Evolutionary conservation across 1,284 basidiomycete species (phyloP).

Genomic region (Ceraceosorus bombacis): DNA sequence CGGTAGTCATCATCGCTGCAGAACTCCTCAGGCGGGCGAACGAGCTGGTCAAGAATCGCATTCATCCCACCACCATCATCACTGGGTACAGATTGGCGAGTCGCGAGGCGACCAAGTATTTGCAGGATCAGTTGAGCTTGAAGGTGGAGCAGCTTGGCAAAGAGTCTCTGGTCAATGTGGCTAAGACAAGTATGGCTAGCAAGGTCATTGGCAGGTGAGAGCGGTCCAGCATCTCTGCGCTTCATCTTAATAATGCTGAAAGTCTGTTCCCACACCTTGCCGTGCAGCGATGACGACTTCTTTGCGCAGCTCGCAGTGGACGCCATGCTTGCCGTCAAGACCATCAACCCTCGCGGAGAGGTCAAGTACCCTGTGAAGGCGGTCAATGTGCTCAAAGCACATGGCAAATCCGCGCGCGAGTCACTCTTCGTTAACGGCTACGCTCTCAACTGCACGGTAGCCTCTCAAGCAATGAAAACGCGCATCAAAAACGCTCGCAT

Average conservation of each 20-base stretch:
- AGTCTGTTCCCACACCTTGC: too few relatives aligned
- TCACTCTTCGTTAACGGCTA: conserved; percentile 93
- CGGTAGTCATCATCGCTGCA: conserved; percentile 93
- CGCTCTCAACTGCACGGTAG: conserved; percentile 96
- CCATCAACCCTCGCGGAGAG: conserved; percentile 87
- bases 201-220: conserved; percentile 73
- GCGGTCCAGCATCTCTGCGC: too few relatives aligned
- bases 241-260: too few relatives aligned
- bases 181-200: conserved; percentile 98
- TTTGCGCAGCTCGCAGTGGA: conserved; percentile 98
- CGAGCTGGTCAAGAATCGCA: conserved; percentile 95
- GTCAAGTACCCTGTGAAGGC: conserved; percentile 99
- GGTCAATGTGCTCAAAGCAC: conserved; percentile 98
- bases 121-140: conserved; percentile 93
- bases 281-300: conserved; percentile 79
- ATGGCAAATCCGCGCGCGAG: conserved; percentile 90
- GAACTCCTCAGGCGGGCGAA: conserved; percentile 92
- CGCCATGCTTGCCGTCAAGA: conserved; percentile 95
- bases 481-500: conserved; percentile 89
- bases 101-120: conserved; percentile 93
- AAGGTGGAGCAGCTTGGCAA: conserved; percentile 86
- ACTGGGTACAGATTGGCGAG: conserved; percentile 96
- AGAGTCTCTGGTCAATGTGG: conserved; percentile 89
- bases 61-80: conserved; percentile 98
- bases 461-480: conserved; percentile 98